phyloP scores from a whole-genome alignment of 805 yeast genomes.

The Hanseniaspora taiwanica region DNA sequence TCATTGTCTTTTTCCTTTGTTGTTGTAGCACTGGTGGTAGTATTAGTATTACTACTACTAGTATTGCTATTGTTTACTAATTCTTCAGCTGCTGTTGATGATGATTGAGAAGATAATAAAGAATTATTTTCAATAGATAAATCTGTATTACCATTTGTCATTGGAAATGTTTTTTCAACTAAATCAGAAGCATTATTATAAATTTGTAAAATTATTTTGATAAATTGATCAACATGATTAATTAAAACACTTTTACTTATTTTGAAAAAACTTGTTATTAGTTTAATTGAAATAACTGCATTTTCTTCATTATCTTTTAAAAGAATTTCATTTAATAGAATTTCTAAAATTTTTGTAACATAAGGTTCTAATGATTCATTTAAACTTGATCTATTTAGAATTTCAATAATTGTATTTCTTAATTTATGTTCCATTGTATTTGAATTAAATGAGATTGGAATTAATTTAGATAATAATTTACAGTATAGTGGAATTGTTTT shows the following conservation, averaged over 20 bases:
- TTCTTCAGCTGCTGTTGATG: not conserved
- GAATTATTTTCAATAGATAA: not conserved
- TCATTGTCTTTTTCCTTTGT: not conserved
- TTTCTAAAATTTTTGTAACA: not conserved
- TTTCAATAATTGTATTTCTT: conserved; percentile 5
- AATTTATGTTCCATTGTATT: conserved; percentile 1
- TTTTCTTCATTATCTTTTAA: conserved; percentile 86
- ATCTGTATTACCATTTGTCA: conserved; percentile 2
- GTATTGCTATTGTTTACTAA: not conserved
- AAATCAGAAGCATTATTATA: conserved; percentile 70
- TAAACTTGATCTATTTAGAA: conserved; percentile 1
- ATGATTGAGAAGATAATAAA: too few species aligned
- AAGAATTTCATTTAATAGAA: conserved; percentile 40
- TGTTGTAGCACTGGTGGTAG: not conserved
- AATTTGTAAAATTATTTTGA: conserved; percentile 59
- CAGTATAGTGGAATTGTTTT: not conserved
- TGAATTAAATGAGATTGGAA: not conserved
- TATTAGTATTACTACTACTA: not conserved
- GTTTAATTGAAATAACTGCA: conserved; percentile 82
- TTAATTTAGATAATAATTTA: not conserved
- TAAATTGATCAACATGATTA: conserved; percentile 66
- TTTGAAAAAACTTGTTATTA: conserved; percentile 74
- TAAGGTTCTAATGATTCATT: not conserved
- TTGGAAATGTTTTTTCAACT: conserved; percentile 50
- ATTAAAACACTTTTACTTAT: conserved; percentile 56